Evolutionary conservation across 192 early-diverging fungal genomes (phyloP).

Genomic region (Allomyces javanicus): DNA sequence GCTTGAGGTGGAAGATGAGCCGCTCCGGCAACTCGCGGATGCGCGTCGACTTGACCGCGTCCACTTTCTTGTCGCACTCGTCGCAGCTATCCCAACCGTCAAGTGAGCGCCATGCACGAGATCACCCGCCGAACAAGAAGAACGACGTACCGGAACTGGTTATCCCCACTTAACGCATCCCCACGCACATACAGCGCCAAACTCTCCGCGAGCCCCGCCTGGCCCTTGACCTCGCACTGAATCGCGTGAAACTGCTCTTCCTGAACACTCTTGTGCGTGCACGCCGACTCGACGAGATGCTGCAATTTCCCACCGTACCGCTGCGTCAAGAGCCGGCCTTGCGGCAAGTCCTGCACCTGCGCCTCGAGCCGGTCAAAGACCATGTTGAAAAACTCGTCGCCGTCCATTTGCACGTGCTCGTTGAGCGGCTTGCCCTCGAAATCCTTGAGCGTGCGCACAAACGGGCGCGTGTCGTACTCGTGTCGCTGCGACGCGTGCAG

Average conservation of each 20-base stretch:
- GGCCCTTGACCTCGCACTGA: slow-evolving; percentile 36
- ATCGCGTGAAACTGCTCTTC: slow-evolving; percentile 29
- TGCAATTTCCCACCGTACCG: slow-evolving; percentile 36
- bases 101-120: neutral
- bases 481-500: slow-evolving; percentile 26
- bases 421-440: slow-evolving; percentile 30
- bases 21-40: slow-evolving; percentile 32
- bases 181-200: slow-evolving; percentile 33
- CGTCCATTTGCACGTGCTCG: slow-evolving; percentile 34
- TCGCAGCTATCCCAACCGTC: slow-evolving; percentile 32
- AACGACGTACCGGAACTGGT: neutral
- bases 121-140: neutral
- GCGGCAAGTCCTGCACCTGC: slow-evolving; percentile 19
- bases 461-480: slow-evolving; percentile 21
- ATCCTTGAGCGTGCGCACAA: slow-evolving; percentile 28
- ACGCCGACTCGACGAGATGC: slow-evolving; percentile 34
- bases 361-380: slow-evolving; percentile 33
- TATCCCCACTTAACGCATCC: slow-evolving; percentile 33
- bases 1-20: slow-evolving; percentile 40
- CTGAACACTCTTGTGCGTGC: slow-evolving; percentile 26
- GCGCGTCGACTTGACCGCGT: slow-evolving; percentile 31
- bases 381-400: slow-evolving; percentile 37
- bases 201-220: slow-evolving; percentile 28
- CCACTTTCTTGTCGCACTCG: slow-evolving; percentile 27
- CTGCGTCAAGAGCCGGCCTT: slow-evolving; percentile 25